These are phyloP conservation scores for Termitomyces sp. DNA, from an alignment of 768 basidiomycete genomes.

Conservation along the genomic window DNA sequence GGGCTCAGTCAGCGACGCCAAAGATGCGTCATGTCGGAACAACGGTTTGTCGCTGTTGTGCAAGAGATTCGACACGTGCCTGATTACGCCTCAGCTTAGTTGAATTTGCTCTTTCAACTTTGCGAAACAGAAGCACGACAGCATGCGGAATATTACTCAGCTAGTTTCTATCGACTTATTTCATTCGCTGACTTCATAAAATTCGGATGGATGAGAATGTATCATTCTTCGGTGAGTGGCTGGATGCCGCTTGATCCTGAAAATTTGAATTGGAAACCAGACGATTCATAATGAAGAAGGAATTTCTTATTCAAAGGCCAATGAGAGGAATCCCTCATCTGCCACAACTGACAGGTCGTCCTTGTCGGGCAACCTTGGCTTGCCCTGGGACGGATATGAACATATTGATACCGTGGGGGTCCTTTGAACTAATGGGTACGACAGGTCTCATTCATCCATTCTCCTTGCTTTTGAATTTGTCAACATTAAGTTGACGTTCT, in stretches of 20 bases:
- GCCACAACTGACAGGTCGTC: not conserved
- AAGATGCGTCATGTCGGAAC: slow-evolving; percentile 15
- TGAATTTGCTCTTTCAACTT: too few species aligned
- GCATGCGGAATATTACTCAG: too few species aligned
- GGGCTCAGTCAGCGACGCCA: not conserved
- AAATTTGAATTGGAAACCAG: not conserved
- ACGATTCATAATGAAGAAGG: too few species aligned
- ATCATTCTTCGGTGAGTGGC: not conserved
- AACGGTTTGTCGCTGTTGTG: slow-evolving; percentile 5
- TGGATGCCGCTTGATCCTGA: not conserved
- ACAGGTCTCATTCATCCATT: not conserved
- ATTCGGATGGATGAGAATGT: too few species aligned
- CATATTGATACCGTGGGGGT: not conserved
- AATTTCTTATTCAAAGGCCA: not conserved
- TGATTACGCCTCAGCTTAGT: too few species aligned
- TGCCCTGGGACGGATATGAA: not conserved
- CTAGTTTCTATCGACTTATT: not conserved
- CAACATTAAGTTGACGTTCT: not conserved
- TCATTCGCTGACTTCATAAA: not conserved
- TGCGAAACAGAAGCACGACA: too few species aligned
- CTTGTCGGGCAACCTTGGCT: not conserved
- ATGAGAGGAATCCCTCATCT: too few species aligned
- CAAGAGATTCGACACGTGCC: not conserved
- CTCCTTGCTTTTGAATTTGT: not conserved
- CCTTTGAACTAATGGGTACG: too few species aligned